Base-by-base conservation (phyloP, 2,329 filamentous ascomycete genomes). In the Cadophora luteo-olivacea region DNA sequence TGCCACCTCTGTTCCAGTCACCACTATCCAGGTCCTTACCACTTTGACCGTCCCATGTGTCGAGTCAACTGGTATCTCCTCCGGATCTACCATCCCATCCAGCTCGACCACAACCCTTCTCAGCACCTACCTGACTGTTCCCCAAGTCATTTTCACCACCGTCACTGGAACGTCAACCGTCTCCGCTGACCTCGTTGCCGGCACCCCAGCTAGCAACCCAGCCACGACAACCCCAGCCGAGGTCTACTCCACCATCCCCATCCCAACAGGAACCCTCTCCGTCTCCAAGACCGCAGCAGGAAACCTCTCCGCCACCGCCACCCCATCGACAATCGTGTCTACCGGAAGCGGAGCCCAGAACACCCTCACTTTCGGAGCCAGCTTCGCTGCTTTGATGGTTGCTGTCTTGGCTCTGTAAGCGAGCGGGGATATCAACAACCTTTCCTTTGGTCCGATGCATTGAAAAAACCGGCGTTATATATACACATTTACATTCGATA, bases 1-100 rank as follows among this genome's bases (percentile, higher is more conserved):
- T 24, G 61, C 68, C 60, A 82, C 82, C 29, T 11, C 61, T 0
- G 76, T 81, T 60, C 79, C 81, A 5, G 79, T 80, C 61, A 87
- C 86, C 67, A 85, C 84, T 68, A 80, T 87, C 75, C 76, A 68
- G 54, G 79, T 86, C 67, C 78, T 79, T 65, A 82, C 83, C 75
- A 88, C 86, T 73, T 83, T 85, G 41, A 79, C 86, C 33, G 80
- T 86, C 49, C 81, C 84, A 61, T 84, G 81, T 77, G 84, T 83
- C 57, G 79, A 86, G 45, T 70, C 75, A 38, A 77, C 74, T 24
- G 75, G 76, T 33, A 69, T 75, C 72, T 78, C 77, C 48, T 80
- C 81, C 52, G 83, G 82, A 72, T 76, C 78, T 67, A 81, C 80
- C 69, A 81, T 87, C 75, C 80, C 84, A 65, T 82, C 82, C 74